Base-by-base conservation (phyloP, 2,329 filamentous ascomycete genomes). In the Colletotrichum sp. region DNA sequence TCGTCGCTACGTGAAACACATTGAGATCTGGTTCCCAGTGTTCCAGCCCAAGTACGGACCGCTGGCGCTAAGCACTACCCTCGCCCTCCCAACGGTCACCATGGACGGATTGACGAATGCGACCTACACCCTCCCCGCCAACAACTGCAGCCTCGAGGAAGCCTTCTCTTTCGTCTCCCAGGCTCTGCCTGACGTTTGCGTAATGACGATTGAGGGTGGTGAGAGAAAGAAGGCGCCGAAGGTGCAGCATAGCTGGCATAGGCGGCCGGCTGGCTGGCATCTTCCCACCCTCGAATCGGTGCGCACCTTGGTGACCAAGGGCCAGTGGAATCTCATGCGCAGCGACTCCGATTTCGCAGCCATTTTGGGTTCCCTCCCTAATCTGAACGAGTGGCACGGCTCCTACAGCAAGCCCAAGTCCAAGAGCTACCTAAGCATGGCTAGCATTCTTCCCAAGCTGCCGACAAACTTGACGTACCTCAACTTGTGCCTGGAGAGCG, bases 11-110 rank as follows among this genome's bases (percentile, higher is more conserved):
- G 91, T 95, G 76, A 92, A 92, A 78, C 94, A 95, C 80, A 90
- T 95, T 75, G 94, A 95, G 83, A 88, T 95, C 57, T 95, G 94
- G 93, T 94, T 95, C 77, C 94, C 94, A 5, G 93, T 95, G 55
- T 95, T 94, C 79, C 90, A 93, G 78, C 91, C 90, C 24, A 89
- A 88, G 72, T 87, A 88, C 73, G 84, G 86, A 12, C 84, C 88
- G 7, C 80, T 85, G 55, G 84, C 86, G 6, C 78, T 87, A 24
- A 86, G 87, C 18, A 86, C 86, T 55, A 86, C 85, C 1, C 84
- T 88, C 67, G 83, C 87, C 3, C 83, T 90, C 12, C 90, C 89
- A 9, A 89, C 87, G 1, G 87, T 91, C n/a, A 89, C 89, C 3
- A 87, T 87, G 55, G 89, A 91, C 75, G 89, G 90, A 34, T 84